phyloP scores from a whole-genome alignment of 208 protist genomes.

The Crithidia fasciculata region DNA sequence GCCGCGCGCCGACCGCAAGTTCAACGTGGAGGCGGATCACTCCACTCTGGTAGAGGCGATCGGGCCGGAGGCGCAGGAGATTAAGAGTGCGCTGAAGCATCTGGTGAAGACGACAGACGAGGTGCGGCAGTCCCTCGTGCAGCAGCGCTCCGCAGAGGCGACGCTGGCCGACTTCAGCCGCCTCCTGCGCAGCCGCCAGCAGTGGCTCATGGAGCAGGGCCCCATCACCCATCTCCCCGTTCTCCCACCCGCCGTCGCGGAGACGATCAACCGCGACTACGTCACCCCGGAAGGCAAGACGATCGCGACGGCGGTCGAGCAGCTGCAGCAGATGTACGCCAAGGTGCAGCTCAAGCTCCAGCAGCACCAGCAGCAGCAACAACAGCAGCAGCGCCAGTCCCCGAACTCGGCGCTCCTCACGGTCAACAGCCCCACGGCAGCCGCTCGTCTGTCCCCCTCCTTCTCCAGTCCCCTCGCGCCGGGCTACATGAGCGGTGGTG shows the following conservation, averaged over 20 bases:
- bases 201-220: conserved; percentile 51
- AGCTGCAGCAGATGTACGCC: conserved; percentile 40
- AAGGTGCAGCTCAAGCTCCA: conserved; percentile 7
- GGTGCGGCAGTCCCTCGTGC: conserved; percentile 38
- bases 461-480: neutral
- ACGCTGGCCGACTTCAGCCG: conserved; percentile 72
- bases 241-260: conserved; percentile 42
- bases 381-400: conserved; percentile 8
- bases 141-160: conserved; percentile 47
- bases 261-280: conserved; percentile 64
- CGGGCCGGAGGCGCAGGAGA: conserved; percentile 37
- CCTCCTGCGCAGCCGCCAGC: conserved; percentile 51
- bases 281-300: conserved; percentile 72
- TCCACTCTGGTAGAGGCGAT: conserved; percentile 35
- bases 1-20: conserved; percentile 31
- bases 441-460: conserved; percentile 3
- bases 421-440: neutral
- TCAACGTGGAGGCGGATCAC: conserved; percentile 36
- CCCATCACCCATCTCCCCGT: conserved; percentile 29
- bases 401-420: neutral
- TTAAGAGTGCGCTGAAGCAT: conserved; percentile 37
- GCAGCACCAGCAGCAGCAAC: conserved; percentile 12
- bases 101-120: conserved; percentile 38
- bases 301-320: conserved; percentile 61
- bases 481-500: neutral